Percentiles rank a stretch among this genome's conserved stretches.
phyloP scores from a whole-genome alignment of 257 asterid species.

The Osmanthus fragrans region DNA sequence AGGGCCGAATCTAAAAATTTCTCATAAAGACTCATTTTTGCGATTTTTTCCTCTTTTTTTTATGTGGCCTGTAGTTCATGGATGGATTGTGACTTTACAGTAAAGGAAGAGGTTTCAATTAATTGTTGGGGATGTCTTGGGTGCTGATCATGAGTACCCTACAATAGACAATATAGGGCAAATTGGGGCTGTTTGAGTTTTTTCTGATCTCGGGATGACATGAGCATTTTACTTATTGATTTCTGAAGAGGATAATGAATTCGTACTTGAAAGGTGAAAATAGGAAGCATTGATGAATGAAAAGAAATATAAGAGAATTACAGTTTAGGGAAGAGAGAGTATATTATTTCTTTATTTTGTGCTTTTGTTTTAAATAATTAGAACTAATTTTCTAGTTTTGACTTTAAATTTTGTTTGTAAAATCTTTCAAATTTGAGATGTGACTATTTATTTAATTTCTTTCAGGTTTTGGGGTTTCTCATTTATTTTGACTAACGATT shows the following conservation, averaged over 20 bases:
- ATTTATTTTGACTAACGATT: too few species aligned
- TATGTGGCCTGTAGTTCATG: not conserved
- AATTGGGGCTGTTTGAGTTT: too few species aligned
- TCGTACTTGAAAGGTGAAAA: not conserved
- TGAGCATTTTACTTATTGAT: not conserved
- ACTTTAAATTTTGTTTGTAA: too few species aligned
- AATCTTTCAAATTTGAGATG: not conserved
- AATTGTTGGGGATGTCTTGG: not conserved
- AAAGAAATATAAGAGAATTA: not conserved
- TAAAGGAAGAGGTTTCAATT: not conserved
- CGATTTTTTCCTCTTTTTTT: too few species aligned
- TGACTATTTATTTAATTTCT: too few species aligned
- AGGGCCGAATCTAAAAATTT: not conserved
- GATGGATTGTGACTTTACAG: not conserved
- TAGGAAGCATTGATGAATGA: not conserved
- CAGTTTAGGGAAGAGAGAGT: not conserved
- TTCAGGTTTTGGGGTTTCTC: too few species aligned
- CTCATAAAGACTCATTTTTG: not conserved
- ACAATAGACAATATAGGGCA: not conserved
- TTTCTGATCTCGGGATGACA: not conserved
- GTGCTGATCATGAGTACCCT: not conserved
- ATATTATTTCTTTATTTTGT: too few species aligned
- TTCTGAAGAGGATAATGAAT: not conserved
- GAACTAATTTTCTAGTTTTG: not conserved
- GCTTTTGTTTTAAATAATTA: not conserved